phyloP scores from a whole-genome alignment of 345 rosid genomes.

The Eucalyptus decipiens region DNA sequence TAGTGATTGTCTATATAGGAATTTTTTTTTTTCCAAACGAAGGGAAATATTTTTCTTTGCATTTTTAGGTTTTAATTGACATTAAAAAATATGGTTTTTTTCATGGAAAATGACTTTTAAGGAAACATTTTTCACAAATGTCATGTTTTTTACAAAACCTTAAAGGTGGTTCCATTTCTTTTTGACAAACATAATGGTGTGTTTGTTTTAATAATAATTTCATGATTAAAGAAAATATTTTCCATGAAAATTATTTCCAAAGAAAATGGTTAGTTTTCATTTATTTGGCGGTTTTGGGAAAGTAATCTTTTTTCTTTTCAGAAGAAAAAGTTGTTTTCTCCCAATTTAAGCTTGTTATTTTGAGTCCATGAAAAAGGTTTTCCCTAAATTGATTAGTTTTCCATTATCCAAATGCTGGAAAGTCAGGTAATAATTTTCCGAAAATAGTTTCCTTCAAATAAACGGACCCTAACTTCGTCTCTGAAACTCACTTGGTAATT shows the following conservation, averaged over 20 bases:
- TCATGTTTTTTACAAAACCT: neutral
- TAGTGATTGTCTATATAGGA: neutral
- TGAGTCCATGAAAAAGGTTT: neutral
- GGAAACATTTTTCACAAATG: neutral
- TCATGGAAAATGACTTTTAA: neutral
- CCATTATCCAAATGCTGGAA: neutral
- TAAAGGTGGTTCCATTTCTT: neutral
- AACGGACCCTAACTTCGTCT: neutral
- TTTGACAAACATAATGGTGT: neutral
- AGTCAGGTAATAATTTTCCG: accelerated
- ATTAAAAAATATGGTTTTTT: neutral
- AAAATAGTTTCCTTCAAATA: neutral
- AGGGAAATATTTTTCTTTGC: neutral
- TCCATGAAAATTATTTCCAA: too few relatives aligned
- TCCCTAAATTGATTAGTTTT: neutral
- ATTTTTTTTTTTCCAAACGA: too few relatives aligned
- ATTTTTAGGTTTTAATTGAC: neutral
- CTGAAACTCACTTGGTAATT: neutral
- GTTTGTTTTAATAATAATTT: neutral
- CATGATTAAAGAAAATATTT: neutral
- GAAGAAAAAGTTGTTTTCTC: neutral
- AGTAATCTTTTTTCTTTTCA: neutral
- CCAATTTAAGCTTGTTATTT: neutral
- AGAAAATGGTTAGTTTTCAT: neutral
- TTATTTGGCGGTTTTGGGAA: neutral